Conservation (phyloP, 257 asterid species). For the Fraxinus quadrangulata region DNA sequence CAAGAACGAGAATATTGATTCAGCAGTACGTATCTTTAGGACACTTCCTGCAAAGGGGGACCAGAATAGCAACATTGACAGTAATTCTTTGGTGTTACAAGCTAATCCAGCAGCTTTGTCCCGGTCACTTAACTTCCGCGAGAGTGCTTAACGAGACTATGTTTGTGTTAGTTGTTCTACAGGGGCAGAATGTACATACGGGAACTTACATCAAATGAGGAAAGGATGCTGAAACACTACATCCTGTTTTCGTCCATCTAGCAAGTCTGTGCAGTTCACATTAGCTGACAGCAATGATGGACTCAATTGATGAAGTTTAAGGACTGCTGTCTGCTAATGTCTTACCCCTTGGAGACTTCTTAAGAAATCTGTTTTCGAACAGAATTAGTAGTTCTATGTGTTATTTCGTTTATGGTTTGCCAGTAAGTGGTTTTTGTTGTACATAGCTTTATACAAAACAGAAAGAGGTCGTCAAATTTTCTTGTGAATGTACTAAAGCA, state of each 20-base stretch:
- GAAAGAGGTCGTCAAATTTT: conserved; percentile 5
- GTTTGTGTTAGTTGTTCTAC: conserved; percentile 3
- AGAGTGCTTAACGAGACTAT: conserved; percentile 34
- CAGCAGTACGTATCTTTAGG: conserved; percentile 15
- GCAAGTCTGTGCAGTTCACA: neutral
- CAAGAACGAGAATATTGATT: conserved; percentile 20
- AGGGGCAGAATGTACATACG: neutral
- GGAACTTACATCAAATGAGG: conserved; percentile 4
- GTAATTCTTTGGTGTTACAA: conserved; percentile 43
- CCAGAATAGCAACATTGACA: conserved; percentile 21
- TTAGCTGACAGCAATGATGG: neutral
- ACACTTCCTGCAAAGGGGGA: conserved; percentile 44
- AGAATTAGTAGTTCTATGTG: conserved; percentile 9
- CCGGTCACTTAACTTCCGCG: conserved; percentile 68
- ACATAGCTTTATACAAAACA: conserved; percentile 12
- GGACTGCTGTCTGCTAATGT: conserved; percentile 17
- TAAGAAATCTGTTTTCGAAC: conserved; percentile 22
- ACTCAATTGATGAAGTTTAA: conserved; percentile 19
- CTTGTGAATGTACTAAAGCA: conserved; percentile 4
- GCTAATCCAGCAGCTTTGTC: conserved; percentile 88
- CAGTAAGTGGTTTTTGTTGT: conserved; percentile 7
- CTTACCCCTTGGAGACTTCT: conserved; percentile 1
- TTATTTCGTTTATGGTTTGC: neutral
- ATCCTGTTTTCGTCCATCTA: neutral
- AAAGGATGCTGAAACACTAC: conserved; percentile 8